phyloP scores from a whole-genome alignment of 1,284 basidiomycete species.

The Moesziomyces globuligerus region DNA sequence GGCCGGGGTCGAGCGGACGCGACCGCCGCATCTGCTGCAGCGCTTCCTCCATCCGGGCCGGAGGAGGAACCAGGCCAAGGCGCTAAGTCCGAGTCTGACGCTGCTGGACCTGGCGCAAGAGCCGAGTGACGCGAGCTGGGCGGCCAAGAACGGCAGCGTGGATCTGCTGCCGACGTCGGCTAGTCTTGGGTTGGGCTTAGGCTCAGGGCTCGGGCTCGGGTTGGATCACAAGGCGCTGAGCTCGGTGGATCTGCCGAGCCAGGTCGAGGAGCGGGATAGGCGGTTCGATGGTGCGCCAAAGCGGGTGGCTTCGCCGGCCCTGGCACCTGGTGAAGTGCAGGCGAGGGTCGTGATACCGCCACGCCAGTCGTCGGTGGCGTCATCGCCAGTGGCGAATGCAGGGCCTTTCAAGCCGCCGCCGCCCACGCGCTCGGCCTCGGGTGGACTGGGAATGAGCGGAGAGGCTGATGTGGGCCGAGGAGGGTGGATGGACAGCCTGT shows the following conservation, averaged over 20 bases:
- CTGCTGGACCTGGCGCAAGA: constrained; percentile 20
- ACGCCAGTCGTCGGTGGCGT: constrained; percentile 17
- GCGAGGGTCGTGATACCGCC: constrained; percentile 19
- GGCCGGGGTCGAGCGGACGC: constrained; percentile 13
- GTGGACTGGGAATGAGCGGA: background rate
- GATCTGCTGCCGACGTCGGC: constrained; percentile 15
- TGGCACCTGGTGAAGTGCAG: constrained; percentile 3
- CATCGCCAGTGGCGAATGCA: constrained; percentile 2
- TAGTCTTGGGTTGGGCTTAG: constrained; percentile 1
- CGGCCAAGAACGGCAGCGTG: constrained; percentile 13
- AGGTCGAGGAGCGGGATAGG: constrained; percentile 29
- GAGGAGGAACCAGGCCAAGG: constrained; percentile 18
- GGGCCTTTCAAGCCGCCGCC: constrained; percentile 6
- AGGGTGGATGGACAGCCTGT: constrained; percentile 45
- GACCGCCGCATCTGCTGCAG: constrained; percentile 33
- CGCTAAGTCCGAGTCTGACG: constrained; percentile 33
- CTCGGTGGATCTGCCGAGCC: constrained; percentile 42
- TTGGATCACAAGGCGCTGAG: constrained; percentile 31
- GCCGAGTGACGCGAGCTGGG: constrained; percentile 3
- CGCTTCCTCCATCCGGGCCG: constrained; percentile 33
- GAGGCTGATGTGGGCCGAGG: background rate
- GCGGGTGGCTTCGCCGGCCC: constrained; percentile 1
- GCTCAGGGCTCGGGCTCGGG: constrained; percentile 18
- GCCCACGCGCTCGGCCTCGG: constrained; percentile 11
- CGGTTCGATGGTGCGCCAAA: constrained; percentile 21